Evolutionary conservation across 169 alveolate species (phyloP).

Genomic region (Theileria sp.): DNA sequence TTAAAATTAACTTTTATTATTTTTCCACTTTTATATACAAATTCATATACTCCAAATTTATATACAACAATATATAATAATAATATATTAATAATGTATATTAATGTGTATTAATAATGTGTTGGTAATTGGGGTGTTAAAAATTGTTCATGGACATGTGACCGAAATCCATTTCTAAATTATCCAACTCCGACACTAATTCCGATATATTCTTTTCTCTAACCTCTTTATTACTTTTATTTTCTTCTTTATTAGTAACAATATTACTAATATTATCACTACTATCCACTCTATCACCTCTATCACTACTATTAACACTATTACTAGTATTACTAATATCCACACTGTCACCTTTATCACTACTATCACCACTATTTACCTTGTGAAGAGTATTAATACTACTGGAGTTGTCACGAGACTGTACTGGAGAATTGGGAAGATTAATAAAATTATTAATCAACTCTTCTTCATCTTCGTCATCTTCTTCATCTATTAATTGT

Average conservation of each 20-base stretch:
- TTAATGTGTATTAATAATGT: background rate
- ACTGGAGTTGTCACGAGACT: too few species aligned
- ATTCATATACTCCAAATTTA: too few species aligned
- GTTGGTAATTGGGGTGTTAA: background rate
- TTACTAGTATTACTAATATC: background rate
- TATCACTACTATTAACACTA: background rate
- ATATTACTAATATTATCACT: background rate
- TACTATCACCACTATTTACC: background rate
- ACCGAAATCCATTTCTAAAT: conserved; percentile 50
- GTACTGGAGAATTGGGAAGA: too few species aligned
- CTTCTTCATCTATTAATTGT: conserved; percentile 17
- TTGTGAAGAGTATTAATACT: background rate
- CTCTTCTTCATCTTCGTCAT: conserved; percentile 28
- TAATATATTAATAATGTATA: conserved; percentile 1
- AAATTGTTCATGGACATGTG: conserved; percentile 63
- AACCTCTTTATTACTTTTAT: too few species aligned
- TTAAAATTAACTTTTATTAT: too few species aligned
- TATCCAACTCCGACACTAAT: conserved; percentile 42
- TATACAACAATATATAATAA: too few species aligned
- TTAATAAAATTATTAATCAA: background rate
- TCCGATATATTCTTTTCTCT: conserved; percentile 36
- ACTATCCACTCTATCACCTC: background rate
- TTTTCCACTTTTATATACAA: too few species aligned
- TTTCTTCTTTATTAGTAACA: background rate
- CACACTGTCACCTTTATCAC: background rate